phyloP scores from a whole-genome alignment of 805 yeast genomes.

The Cyberlindnera petersonii region DNA sequence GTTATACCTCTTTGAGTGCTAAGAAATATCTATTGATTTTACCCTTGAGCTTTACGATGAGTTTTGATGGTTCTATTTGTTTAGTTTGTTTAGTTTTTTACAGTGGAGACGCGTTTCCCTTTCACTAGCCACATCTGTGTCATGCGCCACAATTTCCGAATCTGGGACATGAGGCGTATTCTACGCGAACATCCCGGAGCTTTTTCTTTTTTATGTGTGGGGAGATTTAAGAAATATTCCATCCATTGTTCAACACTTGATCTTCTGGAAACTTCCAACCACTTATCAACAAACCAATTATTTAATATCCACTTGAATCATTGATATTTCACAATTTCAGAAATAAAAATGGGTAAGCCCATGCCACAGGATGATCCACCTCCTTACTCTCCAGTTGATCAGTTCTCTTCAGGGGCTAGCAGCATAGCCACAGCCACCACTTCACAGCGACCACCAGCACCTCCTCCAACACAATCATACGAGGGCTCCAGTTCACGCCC shows the following conservation, averaged over 20 bases:
- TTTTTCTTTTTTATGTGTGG: too few species aligned
- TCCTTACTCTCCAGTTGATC: conserved; percentile 6
- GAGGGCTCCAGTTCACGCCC: conserved; percentile 1
- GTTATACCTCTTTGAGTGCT: background rate
- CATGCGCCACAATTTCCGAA: too few species aligned
- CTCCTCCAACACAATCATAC: conserved; percentile 1
- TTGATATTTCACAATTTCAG: background rate
- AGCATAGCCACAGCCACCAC: background rate
- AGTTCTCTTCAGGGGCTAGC: background rate
- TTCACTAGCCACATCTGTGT: background rate
- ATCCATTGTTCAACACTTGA: too few species aligned
- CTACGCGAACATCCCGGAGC: too few species aligned
- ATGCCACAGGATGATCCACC: conserved; percentile 9
- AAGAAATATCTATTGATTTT: background rate
- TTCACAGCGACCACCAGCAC: conserved; percentile 1
- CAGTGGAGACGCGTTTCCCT: background rate
- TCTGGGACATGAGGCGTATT: too few species aligned
- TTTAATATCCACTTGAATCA: too few species aligned
- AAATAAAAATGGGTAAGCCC: background rate
- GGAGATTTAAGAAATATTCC: too few species aligned
- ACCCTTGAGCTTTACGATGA: background rate
- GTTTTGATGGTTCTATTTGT: background rate
- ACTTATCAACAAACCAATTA: too few species aligned
- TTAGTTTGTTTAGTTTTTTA: background rate
- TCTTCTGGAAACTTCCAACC: too few species aligned